Conservation (phyloP, 2,329 filamentous ascomycete species). For the Drechslerella dactyloides region DNA sequence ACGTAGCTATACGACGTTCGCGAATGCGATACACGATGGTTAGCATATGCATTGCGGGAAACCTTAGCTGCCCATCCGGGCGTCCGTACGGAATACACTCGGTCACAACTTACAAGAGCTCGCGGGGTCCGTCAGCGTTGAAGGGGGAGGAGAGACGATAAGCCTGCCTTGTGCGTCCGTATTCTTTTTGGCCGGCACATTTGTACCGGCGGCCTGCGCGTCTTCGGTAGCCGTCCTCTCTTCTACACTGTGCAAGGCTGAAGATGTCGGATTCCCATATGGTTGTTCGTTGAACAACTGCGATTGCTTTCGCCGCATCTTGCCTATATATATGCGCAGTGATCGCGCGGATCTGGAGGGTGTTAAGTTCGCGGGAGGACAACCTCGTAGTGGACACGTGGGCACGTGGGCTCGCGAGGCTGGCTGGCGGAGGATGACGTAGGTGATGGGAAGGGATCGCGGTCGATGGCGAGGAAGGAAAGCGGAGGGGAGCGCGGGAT, state of each 20-base stretch:
- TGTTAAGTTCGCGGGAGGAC: not conserved
- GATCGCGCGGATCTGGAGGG: not conserved
- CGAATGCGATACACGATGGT: too few species aligned
- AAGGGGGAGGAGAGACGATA: slow-evolving; percentile 1
- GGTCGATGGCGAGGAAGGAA: not conserved
- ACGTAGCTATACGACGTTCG: too few species aligned
- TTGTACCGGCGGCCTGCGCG: not conserved
- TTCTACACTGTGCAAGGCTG: too few species aligned
- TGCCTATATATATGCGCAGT: too few species aligned
- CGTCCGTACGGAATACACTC: too few species aligned
- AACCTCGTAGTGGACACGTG: too few species aligned
- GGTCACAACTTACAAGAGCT: too few species aligned
- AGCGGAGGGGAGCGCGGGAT: not conserved
- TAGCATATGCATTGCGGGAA: too few species aligned
- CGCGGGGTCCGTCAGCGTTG: too few species aligned
- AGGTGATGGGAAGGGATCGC: not conserved
- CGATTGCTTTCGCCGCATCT: not conserved
- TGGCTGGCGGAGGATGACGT: not conserved
- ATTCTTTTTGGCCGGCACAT: not conserved
- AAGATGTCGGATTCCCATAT: not conserved
- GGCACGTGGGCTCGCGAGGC: not conserved
- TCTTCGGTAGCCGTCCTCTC: too few species aligned
- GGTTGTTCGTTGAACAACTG: not conserved
- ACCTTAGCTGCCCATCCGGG: too few species aligned
- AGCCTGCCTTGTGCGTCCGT: slow-evolving; percentile 8